A percentile compares a stretch with the other conserved stretches of the same genome.
phyloP scores from a whole-genome alignment of 495 filamentous ascomycete genomes.

The Penicillium crystallinum region DNA sequence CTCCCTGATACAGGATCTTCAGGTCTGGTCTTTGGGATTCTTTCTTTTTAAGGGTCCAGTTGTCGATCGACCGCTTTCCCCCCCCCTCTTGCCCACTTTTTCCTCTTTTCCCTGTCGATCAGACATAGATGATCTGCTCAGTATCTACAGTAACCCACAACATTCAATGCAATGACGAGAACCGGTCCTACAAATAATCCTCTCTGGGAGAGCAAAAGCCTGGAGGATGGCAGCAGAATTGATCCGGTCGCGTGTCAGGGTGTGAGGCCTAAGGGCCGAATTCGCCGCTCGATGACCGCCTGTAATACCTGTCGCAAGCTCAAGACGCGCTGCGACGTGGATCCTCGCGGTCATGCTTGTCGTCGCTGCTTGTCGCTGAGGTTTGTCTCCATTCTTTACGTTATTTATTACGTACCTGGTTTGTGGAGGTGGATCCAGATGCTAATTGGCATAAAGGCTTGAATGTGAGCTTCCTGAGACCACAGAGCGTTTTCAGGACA shows the following conservation, averaged over 20 bases:
- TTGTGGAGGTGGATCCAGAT: not conserved
- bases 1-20: slow-evolving; percentile 26
- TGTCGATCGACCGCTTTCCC: slow-evolving; percentile 10
- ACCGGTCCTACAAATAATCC: slow-evolving; percentile 21
- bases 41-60: slow-evolving; percentile 12
- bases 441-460: slow-evolving; percentile 25
- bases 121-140: slow-evolving; percentile 10
- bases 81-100: not conserved
- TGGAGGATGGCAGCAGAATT: slow-evolving; percentile 28
- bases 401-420: not conserved
- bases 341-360: slow-evolving; percentile 38
- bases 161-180: slow-evolving; percentile 27
- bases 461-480: slow-evolving; percentile 40
- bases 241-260: slow-evolving; percentile 25
- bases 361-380: slow-evolving; percentile 40
- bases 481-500: slow-evolving; percentile 33
- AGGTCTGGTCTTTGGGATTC: slow-evolving; percentile 4
- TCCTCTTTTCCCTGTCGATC: slow-evolving; percentile 1
- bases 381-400: slow-evolving; percentile 12
- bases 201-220: slow-evolving; percentile 29
- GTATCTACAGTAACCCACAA: not conserved
- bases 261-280: slow-evolving; percentile 31
- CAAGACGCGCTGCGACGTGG: slow-evolving; percentile 39
- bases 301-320: slow-evolving; percentile 43
- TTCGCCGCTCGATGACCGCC: slow-evolving; percentile 41